Evolutionary conservation across 148 eudicot species (phyloP).

Genomic region (Chenopodium formosanum): DNA sequence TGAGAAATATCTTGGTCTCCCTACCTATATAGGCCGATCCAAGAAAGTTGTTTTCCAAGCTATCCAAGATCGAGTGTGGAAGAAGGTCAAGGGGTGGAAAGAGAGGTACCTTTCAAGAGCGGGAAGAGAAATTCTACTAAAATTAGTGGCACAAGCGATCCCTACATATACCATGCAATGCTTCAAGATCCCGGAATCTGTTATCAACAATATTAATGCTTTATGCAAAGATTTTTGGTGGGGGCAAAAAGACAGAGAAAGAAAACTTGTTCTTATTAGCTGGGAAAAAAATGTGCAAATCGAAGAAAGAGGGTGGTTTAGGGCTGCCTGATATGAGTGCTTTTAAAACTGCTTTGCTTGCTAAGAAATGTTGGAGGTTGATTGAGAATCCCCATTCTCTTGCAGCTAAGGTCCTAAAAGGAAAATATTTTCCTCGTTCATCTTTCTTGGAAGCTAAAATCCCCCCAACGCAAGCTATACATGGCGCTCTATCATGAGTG

Average conservation of each 20-base stretch:
- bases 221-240: neutral
- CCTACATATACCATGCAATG: neutral
- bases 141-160: neutral
- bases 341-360: neutral
- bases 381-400: neutral
- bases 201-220: neutral
- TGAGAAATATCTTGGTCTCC: neutral
- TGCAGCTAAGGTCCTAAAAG: neutral
- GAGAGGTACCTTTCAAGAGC: neutral
- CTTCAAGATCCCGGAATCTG: neutral
- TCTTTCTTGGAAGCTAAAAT: neutral
- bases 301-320: neutral
- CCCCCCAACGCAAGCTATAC: neutral
- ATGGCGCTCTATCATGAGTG: neutral
- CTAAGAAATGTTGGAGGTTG: neutral
- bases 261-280: neutral
- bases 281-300: neutral
- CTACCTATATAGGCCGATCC: neutral
- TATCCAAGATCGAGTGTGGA: neutral
- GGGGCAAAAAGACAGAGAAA: neutral
- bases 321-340: neutral
- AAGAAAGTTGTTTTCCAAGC: too few relatives aligned
- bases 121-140: neutral
- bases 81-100: neutral
- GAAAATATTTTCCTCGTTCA: neutral